A percentile compares a stretch with the other conserved stretches of the same genome.
These are phyloP conservation scores for Tulasnella sp. DNA, from an alignment of 768 basidiomycete species.

Conservation along the genomic window DNA sequence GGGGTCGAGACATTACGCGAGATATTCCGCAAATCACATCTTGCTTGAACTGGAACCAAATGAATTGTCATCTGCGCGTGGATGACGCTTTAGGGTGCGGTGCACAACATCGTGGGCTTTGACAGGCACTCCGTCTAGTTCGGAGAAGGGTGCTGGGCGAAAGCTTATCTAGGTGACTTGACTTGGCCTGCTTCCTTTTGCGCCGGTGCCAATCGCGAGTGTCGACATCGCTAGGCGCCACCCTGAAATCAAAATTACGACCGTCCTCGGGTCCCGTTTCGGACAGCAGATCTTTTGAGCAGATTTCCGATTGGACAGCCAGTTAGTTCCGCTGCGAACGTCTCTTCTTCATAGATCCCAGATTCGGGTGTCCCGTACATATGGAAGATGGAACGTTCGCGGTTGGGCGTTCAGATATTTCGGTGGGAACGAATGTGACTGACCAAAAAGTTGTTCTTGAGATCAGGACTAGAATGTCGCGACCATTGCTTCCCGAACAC, in stretches of 20 bases:
- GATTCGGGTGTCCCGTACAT: neutral
- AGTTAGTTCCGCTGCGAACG: neutral
- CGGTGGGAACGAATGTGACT: neutral
- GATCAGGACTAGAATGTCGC: neutral
- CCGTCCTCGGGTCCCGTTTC: too few species aligned
- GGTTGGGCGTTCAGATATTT: too few species aligned
- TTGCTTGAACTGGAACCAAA: neutral
- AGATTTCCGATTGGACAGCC: too few species aligned
- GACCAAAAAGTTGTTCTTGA: neutral
- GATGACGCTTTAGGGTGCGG: neutral
- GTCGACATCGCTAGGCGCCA: too few species aligned
- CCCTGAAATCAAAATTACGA: too few species aligned
- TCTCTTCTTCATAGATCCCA: neutral
- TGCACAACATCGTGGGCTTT: neutral
- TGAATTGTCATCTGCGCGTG: neutral
- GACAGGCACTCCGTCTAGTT: too few species aligned
- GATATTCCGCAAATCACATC: neutral
- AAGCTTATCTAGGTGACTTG: too few species aligned
- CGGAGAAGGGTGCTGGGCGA: too few species aligned
- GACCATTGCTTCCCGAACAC: neutral
- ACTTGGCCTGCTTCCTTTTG: too few species aligned
- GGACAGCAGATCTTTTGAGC: too few species aligned
- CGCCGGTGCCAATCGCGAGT: too few species aligned
- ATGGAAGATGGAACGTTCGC: too few species aligned
- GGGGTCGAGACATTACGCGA: neutral